These are phyloP conservation scores for Chlorencoelia australis DNA, from an alignment of 2,329 filamentous ascomycete species.

Conservation along the genomic window DNA sequence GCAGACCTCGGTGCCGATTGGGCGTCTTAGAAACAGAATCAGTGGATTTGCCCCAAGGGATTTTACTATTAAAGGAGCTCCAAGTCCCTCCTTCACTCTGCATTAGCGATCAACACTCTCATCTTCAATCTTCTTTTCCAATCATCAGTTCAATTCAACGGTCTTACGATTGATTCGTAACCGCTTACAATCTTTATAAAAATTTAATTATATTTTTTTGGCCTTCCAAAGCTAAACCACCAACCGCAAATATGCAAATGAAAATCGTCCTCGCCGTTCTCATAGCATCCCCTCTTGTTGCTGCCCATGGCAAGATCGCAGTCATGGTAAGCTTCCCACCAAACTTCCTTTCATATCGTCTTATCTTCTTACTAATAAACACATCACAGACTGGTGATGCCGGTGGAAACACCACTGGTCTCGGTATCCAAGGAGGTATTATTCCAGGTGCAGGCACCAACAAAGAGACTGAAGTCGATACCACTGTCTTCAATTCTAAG, in stretches of 20 bases:
- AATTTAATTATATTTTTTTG: constrained; percentile 7
- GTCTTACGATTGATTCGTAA: constrained; percentile 25
- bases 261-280: constrained; percentile 28
- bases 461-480: constrained; percentile 35
- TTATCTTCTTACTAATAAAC: constrained; percentile 6
- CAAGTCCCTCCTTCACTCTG: constrained; percentile 14
- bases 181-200: constrained; percentile 18
- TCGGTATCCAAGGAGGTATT: constrained; percentile 32
- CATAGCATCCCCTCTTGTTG: constrained; percentile 43
- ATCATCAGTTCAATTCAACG: constrained; percentile 13
- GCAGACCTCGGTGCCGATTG: too few relatives aligned
- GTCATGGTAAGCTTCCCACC: constrained; percentile 16
- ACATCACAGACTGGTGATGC: constrained; percentile 26
- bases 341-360: not conserved
- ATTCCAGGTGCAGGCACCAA: constrained; percentile 34
- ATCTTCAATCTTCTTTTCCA: constrained; percentile 11
- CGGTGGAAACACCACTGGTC: constrained; percentile 34
- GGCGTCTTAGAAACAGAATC: too few relatives aligned
- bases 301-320: constrained; percentile 50
- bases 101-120: constrained; percentile 24
- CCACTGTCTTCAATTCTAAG: constrained; percentile 41
- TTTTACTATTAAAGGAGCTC: constrained; percentile 22
- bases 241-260: constrained; percentile 18
- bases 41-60: too few relatives aligned
- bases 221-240: constrained; percentile 2